Conservation (phyloP, 257 asterid species). For the Verbascum thapsus region DNA sequence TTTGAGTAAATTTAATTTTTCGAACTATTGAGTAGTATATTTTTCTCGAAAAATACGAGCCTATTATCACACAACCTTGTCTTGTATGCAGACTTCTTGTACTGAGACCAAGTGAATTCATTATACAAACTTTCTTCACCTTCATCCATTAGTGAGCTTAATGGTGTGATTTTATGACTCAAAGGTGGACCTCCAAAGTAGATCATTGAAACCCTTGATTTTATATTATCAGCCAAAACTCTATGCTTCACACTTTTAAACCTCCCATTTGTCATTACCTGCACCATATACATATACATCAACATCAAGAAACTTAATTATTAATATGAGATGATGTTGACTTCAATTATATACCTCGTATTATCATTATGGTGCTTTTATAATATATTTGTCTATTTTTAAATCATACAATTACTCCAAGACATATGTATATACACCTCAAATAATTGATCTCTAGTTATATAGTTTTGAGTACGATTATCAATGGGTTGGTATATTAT, state of each 20-base stretch:
- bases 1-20: too few relatives aligned
- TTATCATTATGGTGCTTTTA: too few relatives aligned
- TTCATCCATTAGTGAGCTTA: conserved; percentile 47
- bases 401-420: too few relatives aligned
- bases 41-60: conserved; percentile 43
- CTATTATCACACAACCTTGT: conserved; percentile 55
- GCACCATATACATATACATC: conserved; percentile 3
- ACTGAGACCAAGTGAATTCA: conserved; percentile 65
- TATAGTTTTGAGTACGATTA: too few relatives aligned
- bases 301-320: background rate
- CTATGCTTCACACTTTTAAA: conserved; percentile 63
- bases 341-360: too few relatives aligned
- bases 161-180: conserved; percentile 46
- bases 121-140: conserved; percentile 57
- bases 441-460: too few relatives aligned
- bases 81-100: conserved; percentile 52
- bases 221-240: conserved; percentile 42
- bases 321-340: background rate
- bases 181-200: conserved; percentile 67
- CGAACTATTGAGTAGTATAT: background rate
- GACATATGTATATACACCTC: too few relatives aligned
- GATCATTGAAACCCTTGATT: conserved; percentile 57
- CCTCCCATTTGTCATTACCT: conserved; percentile 68
- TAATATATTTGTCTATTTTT: too few relatives aligned
- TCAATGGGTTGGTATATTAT: too few relatives aligned